Percentiles rank a stretch among this genome's conserved stretches.
These are phyloP conservation scores for Cutaneotrichosporon dermatis DNA, from an alignment of 1,284 basidiomycete species.

Conservation along the genomic window DNA sequence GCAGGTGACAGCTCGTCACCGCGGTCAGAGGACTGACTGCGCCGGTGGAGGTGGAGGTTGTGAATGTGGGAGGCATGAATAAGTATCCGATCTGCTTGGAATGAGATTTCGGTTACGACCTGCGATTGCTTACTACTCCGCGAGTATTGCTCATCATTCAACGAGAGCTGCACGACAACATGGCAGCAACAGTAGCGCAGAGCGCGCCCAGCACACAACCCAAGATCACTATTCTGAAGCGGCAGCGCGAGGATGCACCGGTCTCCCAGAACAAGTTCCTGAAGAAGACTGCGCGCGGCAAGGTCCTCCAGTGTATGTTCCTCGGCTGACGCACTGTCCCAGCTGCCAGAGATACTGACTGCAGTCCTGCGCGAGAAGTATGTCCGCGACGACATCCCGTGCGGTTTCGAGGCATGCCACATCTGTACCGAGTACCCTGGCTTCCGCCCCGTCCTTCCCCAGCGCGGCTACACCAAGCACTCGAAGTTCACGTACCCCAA, in stretches of 20 bases:
- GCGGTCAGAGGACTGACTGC: not conserved
- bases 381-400: conserved; percentile 87
- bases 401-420: conserved; percentile 71
- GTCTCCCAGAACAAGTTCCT: conserved; percentile 82
- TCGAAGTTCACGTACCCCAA: conserved; percentile 32
- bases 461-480: conserved; percentile 55
- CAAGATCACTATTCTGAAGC: conserved; percentile 69
- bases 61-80: not conserved
- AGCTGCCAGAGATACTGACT: not conserved
- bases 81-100: not conserved
- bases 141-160: not conserved
- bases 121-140: not conserved
- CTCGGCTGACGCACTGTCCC: not conserved
- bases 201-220: conserved; percentile 20
- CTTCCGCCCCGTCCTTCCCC: conserved; percentile 52
- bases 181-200: conserved; percentile 14
- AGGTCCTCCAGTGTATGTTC: conserved; percentile 78
- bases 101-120: not conserved
- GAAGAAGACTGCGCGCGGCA: conserved; percentile 90
- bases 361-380: conserved; percentile 90
- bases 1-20: too few species aligned
- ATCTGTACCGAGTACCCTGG: conserved; percentile 55
- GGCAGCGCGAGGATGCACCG: conserved; percentile 65
- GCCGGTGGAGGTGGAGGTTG: not conserved
- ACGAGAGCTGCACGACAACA: not conserved